Conservation (phyloP, 176 grass and related monocot species). For the Alloteropsis semialata region DNA sequence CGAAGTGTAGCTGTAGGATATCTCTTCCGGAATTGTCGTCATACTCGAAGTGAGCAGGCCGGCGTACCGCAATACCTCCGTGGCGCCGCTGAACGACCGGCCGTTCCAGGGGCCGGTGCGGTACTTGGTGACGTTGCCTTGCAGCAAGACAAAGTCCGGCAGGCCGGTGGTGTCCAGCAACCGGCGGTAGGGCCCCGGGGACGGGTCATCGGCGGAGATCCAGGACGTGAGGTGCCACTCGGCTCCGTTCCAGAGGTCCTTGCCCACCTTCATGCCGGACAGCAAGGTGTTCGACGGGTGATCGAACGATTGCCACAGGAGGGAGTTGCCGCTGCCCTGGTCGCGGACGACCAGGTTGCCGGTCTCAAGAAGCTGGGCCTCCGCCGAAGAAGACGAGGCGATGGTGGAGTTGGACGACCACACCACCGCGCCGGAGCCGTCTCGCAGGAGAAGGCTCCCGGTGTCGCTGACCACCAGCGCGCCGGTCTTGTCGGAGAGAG, state of each 20-base stretch:
- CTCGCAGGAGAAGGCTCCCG: not conserved
- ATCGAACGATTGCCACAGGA: constrained; percentile 17
- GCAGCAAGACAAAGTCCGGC: constrained; percentile 12
- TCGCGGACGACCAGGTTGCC: constrained; percentile 25
- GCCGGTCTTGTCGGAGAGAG: not conserved
- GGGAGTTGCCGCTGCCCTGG: not conserved
- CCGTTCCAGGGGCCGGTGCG: constrained; percentile 37
- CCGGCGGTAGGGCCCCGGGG: constrained; percentile 27
- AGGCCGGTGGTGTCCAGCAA: constrained; percentile 1
- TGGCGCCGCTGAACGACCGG: constrained; percentile 34
- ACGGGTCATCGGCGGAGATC: constrained; percentile 26
- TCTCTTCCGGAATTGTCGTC: not conserved
- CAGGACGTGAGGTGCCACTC: constrained; percentile 40
- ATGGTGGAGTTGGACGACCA: constrained; percentile 6
- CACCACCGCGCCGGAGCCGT: not conserved
- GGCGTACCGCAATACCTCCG: constrained; percentile 21
- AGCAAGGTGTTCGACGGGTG: constrained; percentile 11
- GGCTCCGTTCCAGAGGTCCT: constrained; percentile 1
- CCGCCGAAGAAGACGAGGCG: not conserved
- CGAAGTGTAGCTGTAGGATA: not conserved
- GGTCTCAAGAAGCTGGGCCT: not conserved
- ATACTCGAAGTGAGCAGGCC: not conserved
- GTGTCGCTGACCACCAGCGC: not conserved
- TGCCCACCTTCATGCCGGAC: constrained; percentile 26
- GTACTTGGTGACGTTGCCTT: not conserved